Evolutionary conservation across 2,329 filamentous ascomycete species (phyloP), one percentile per base, ranked within the genome.

Genomic region (Cercospora janseana): DNA sequence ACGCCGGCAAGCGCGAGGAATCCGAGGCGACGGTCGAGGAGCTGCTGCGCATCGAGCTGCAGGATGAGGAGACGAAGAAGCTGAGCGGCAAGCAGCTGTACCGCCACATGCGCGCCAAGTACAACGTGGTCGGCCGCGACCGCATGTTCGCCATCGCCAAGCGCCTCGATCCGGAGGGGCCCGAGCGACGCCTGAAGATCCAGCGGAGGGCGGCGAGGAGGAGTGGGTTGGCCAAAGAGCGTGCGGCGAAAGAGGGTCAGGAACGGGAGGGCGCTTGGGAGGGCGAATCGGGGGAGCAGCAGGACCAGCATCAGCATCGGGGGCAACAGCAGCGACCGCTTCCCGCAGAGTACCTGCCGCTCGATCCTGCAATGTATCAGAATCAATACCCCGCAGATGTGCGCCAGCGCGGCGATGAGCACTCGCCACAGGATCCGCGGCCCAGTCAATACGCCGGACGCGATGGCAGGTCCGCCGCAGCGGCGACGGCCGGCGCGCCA

Each of bases 91-190:
- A 40, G 37, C 23, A 40, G 29, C 38, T 52, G 29, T 41, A 52
- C 29, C 40, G 46, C 18, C 43, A 52, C 15, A 23, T 52, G 44
- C 29, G 32, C 16, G 16, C 28, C 9, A 52, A 52, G 44, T 37
- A 52, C 44, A 47, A 47, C 15, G 32, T 52, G 35, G 26, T 24
- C 13, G 49, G 49, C 28, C 28, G 49, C 12, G 44, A 47, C 5
- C 29, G 37, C 27, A 31, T 52, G 21, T 52, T 47, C 21, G 28
- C 16, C n/a, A 44, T 52, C 12, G 37, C 49, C 29, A 52, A 43
- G 13, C 42, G 31, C 29, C 37, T 52, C n/a, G 49, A 52, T 20
- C 49, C 49, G 3, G 49, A 52, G 26, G 49, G 49, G 6, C 49
- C 44, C 3, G 49, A 46, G 15, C 28, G 49, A 21, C 41, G 49